Base-by-base conservation (phyloP, 1,284 basidiomycete genomes). In the Apiotrichum sp. region DNA sequence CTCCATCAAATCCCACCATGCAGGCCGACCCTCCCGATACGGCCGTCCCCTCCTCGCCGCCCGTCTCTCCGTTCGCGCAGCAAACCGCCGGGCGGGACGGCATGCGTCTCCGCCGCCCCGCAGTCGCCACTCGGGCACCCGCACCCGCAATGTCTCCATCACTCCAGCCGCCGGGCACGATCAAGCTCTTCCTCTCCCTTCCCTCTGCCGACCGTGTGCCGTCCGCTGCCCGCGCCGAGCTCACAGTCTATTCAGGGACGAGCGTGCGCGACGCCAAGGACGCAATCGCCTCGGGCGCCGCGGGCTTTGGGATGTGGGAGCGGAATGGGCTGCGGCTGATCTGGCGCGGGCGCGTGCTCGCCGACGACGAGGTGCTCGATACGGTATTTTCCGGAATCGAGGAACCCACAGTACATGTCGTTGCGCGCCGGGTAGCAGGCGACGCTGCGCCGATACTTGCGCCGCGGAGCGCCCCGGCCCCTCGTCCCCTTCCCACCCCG, bases 291-390 rank as follows among this genome's bases (percentile, higher is more conserved):
- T 32, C 47, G 14, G 67, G 69, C 13, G 43, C 61, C 2, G 68
- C 69, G 10, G 64, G 68, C 22, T 63, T 60, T 34, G 70, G 66
- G 1, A 29, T 38, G 5, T 73, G 70, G 69, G 63, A 65, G 35
- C 61, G 65, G 22, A 62, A 66, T 2, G 70, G 69, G 0, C 67
- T 74, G 66, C 61, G 73, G 22, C 45, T 74, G 8, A 67, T 74
- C 6, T 73, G 67, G 64, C 66, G 65, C 41, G 73, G 73, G 3
- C 59, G 71, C 36, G 69, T 75, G n/a, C 62, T 73, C 3, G 50
- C 63, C 13, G 73, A 73, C 62, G 62, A 70, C 8, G 69, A 72
- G 53, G 50, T 50, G 14, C 42, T 74, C n/a, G 66, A 64, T 6
- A 59, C 65, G 6, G 63, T 69, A 34, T 62, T 73, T 3, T 61